Evolutionary conservation across 169 alveolate species (phyloP).

Genomic region (Plasmodium falciparum): DNA sequence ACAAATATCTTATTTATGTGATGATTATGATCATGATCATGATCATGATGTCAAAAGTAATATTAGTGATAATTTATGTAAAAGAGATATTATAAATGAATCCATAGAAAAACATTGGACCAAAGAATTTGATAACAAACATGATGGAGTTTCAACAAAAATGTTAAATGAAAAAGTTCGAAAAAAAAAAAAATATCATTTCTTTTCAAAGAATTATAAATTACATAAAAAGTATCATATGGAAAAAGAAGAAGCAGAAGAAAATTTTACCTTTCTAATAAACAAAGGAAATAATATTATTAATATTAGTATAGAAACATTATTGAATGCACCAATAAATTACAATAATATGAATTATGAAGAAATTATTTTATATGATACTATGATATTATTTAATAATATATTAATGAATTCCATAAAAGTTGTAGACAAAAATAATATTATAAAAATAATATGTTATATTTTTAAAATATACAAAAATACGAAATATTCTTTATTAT

Average conservation of each 20-base stretch:
- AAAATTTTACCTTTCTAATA: constrained; percentile 18
- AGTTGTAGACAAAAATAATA: constrained; percentile 62
- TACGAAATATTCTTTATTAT: constrained; percentile 63
- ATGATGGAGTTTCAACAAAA: constrained; percentile 13
- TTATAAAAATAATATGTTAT: constrained; percentile 71
- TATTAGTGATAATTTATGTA: neutral
- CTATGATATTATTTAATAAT: constrained; percentile 58
- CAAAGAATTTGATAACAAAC: constrained; percentile 24
- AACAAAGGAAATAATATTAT: constrained; percentile 75
- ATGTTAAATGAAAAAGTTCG: constrained; percentile 64
- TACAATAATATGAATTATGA: constrained; percentile 56
- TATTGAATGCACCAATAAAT: constrained; percentile 67
- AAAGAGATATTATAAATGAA: constrained; percentile 1
- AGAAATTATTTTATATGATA: constrained; percentile 66
- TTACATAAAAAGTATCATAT: constrained; percentile 20
- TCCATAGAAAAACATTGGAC: neutral
- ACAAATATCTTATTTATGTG: constrained; percentile 16
- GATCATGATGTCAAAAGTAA: neutral
- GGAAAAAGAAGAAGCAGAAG: constrained; percentile 58
- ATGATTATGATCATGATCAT: constrained; percentile 4
- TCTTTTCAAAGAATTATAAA: constrained; percentile 49
- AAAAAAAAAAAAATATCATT: constrained; percentile 49
- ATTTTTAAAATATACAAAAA: constrained; percentile 72
- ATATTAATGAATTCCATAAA: constrained; percentile 45
- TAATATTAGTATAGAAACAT: constrained; percentile 73